A percentile compares a stretch with the other conserved stretches of the same genome.
These are phyloP conservation scores for Trypanosoma platydactyli DNA, from an alignment of 208 protist species.

Conservation along the genomic window DNA sequence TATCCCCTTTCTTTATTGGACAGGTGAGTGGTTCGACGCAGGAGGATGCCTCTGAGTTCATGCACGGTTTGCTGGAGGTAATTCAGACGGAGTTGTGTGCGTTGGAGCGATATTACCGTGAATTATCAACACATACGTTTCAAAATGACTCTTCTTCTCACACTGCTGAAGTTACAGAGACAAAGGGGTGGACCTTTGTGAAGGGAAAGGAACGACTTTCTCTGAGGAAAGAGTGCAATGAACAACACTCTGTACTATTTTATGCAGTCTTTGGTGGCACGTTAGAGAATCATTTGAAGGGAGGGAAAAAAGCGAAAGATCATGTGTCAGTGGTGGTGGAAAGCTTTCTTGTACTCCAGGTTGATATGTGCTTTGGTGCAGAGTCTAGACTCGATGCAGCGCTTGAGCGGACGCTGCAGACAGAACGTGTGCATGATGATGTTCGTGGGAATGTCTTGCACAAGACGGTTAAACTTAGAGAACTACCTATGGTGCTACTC, in stretches of 20 bases:
- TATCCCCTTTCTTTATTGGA: not conserved
- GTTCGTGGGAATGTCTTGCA: constrained; percentile 53
- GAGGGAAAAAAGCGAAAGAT: constrained; percentile 49
- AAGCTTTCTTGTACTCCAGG: constrained; percentile 56
- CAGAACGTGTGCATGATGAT: constrained; percentile 62
- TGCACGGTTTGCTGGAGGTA: constrained; percentile 66
- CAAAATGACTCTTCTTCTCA: not conserved
- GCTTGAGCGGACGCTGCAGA: constrained; percentile 57
- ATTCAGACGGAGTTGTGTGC: constrained; percentile 55
- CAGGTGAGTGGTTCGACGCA: constrained; percentile 57
- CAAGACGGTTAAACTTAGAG: constrained; percentile 55
- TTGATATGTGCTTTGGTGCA: constrained; percentile 63
- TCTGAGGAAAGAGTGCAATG: constrained; percentile 51
- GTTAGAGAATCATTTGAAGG: constrained; percentile 70
- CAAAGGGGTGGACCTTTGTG: constrained; percentile 72
- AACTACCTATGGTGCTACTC: constrained; percentile 63
- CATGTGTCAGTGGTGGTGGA: constrained; percentile 67
- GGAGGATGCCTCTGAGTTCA: constrained; percentile 85
- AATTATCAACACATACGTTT: not conserved
- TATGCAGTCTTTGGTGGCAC: constrained; percentile 64
- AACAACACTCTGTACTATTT: constrained; percentile 45
- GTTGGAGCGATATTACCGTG: constrained; percentile 16
- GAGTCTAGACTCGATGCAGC: constrained; percentile 72
- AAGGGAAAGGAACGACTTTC: constrained; percentile 55
- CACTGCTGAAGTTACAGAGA: not conserved